Evolutionary conservation across 2,329 filamentous ascomycete species (phyloP).

Genomic region (Fusarium fujikuroi): DNA sequence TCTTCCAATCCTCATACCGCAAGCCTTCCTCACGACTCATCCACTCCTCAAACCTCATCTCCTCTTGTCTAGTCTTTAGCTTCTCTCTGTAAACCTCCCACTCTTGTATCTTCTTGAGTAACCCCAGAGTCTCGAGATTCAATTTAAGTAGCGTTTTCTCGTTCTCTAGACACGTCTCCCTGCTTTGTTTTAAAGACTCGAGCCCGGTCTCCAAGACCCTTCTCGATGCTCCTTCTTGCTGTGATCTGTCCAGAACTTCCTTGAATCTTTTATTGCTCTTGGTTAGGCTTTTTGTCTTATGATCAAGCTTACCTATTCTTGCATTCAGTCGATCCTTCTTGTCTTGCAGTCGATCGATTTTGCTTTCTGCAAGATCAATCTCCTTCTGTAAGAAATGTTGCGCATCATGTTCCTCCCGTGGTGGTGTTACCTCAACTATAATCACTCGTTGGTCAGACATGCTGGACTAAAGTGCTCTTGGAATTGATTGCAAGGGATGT

Average conservation of each 20-base stretch:
- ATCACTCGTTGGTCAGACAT: not conserved
- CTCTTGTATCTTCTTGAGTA: not conserved
- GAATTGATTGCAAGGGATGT: rapidly evolving
- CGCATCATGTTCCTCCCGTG: not conserved
- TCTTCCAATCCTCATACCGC: not conserved
- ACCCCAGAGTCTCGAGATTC: not conserved
- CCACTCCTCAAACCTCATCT: not conserved
- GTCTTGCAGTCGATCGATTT: not conserved
- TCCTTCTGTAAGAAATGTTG: not conserved
- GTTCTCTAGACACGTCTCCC: not conserved
- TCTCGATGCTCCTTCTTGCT: not conserved
- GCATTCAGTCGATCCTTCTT: not conserved
- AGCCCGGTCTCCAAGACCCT: rapidly evolving
- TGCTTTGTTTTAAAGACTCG: not conserved
- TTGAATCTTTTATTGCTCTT: not conserved
- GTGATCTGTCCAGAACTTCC: not conserved
- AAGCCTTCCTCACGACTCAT: not conserved
- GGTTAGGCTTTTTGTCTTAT: not conserved
- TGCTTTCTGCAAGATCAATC: not conserved
- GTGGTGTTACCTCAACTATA: not conserved
- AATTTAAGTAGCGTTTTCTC: not conserved
- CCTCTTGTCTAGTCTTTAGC: not conserved
- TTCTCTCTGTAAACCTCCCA: not conserved
- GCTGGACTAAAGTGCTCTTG: not conserved
- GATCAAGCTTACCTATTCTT: not conserved